These are phyloP conservation scores for Chalaropsis thielavioides DNA, from an alignment of 2,329 filamentous ascomycete species.

Conservation along the genomic window DNA sequence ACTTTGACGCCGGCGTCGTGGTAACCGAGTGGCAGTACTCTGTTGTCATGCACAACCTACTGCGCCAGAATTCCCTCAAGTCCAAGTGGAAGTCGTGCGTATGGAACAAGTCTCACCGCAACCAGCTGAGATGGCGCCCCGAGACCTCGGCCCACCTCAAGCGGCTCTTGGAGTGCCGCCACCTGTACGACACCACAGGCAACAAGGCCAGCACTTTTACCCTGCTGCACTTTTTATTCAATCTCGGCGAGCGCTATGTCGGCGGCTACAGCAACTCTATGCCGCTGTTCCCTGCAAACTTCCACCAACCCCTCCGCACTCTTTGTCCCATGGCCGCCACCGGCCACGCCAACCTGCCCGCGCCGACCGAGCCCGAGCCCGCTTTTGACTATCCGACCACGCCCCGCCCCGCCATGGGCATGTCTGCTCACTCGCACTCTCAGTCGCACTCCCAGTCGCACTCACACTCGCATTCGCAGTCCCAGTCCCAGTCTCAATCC, in stretches of 20 bases:
- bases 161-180: slow-evolving; percentile 32
- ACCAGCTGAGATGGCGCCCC: slow-evolving; percentile 29
- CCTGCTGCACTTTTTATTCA: slow-evolving; percentile 31
- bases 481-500: not conserved
- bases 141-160: slow-evolving; percentile 31
- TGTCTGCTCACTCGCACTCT: slow-evolving; percentile 1
- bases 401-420: slow-evolving; percentile 1
- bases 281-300: slow-evolving; percentile 14
- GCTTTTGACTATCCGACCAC: slow-evolving; percentile 8
- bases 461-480: not conserved
- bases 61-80: slow-evolving; percentile 31
- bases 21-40: slow-evolving; percentile 32
- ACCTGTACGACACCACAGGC: slow-evolving; percentile 28
- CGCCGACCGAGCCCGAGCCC: slow-evolving; percentile 11
- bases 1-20: slow-evolving; percentile 31
- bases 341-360: slow-evolving; percentile 13
- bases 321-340: slow-evolving; percentile 18
- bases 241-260: slow-evolving; percentile 26
- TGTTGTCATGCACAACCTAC: slow-evolving; percentile 31
- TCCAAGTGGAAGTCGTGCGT: slow-evolving; percentile 33
- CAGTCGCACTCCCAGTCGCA: not conserved
- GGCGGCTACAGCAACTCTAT: slow-evolving; percentile 27
- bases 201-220: slow-evolving; percentile 19
- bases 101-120: slow-evolving; percentile 32
- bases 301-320: slow-evolving; percentile 19